Evolutionary conservation across 768 basidiomycete species (phyloP).

Genomic region (Tubosaeta sp.): DNA sequence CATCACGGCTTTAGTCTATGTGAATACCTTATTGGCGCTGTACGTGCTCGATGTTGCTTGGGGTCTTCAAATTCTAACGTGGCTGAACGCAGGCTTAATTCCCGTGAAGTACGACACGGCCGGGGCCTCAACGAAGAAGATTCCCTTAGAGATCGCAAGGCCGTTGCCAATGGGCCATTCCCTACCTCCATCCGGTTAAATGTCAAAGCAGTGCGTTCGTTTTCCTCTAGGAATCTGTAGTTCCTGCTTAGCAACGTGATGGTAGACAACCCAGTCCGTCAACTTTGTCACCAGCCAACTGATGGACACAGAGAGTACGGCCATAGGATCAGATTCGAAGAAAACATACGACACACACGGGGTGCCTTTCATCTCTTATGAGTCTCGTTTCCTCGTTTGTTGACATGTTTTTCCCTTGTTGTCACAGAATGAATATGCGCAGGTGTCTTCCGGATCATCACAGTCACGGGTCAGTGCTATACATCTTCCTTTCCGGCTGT

Average conservation of each 20-base stretch:
- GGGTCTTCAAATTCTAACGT: background rate
- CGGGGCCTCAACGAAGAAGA: conserved; percentile 26
- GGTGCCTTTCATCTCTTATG: conserved; percentile 1
- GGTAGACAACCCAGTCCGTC: conserved; percentile 17
- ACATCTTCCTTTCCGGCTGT: background rate
- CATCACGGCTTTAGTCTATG: conserved; percentile 19
- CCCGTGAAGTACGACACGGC: conserved; percentile 15
- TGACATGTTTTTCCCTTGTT: background rate
- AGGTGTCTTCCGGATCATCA: conserved; percentile 15
- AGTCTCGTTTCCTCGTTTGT: background rate
- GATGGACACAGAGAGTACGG: conserved; percentile 1
- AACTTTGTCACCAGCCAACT: conserved; percentile 5
- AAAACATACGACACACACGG: conserved; percentile 15
- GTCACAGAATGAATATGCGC: conserved; percentile 12
- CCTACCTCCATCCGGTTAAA: conserved; percentile 11
- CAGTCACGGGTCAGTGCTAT: conserved; percentile 16
- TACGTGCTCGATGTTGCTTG: conserved; percentile 3
- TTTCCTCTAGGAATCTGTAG: background rate
- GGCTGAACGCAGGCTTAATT: conserved; percentile 21
- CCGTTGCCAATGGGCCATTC: background rate
- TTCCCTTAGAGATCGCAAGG: conserved; percentile 6
- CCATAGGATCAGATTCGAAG: conserved; percentile 10
- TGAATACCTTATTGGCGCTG: conserved; percentile 27
- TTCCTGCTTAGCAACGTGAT: background rate
- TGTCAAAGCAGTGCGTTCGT: conserved; percentile 16